Conservation (phyloP, 1,284 basidiomycete species). For the Rhodotorula sp. region DNA sequence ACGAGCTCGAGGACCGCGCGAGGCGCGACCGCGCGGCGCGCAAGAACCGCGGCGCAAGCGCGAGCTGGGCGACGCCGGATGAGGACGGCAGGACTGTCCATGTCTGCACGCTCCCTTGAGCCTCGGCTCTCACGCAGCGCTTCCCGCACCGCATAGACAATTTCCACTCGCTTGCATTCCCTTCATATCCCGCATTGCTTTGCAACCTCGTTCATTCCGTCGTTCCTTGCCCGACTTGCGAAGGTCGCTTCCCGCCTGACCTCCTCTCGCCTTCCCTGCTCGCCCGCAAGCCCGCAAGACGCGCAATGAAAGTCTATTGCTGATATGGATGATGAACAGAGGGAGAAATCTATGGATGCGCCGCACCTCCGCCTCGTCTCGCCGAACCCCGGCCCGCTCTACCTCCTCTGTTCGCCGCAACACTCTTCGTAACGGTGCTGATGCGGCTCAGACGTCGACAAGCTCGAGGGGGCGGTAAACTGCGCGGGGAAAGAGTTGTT, state of each 20-base stretch:
- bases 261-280: too few relatives aligned
- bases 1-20: constrained; percentile 24
- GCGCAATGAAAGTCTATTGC: background rate
- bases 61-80: background rate
- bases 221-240: background rate
- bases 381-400: too few relatives aligned
- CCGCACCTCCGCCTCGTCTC: background rate
- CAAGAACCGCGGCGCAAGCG: background rate
- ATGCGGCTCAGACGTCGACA: constrained; percentile 7
- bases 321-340: background rate
- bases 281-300: background rate
- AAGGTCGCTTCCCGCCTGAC: background rate
- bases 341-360: too few relatives aligned
- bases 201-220: background rate
- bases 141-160: background rate
- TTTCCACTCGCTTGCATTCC: background rate
- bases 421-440: too few relatives aligned
- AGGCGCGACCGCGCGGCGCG: constrained; percentile 5
- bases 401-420: too few relatives aligned
- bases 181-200: background rate
- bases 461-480: constrained; percentile 38
- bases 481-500: background rate
- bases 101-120: background rate
- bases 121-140: background rate
- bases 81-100: constrained; percentile 1